Percentiles rank a stretch among this genome's conserved stretches.
These are phyloP conservation scores for Globisporangium splendens DNA, from an alignment of 352 stramenopile species.

Conservation along the genomic window DNA sequence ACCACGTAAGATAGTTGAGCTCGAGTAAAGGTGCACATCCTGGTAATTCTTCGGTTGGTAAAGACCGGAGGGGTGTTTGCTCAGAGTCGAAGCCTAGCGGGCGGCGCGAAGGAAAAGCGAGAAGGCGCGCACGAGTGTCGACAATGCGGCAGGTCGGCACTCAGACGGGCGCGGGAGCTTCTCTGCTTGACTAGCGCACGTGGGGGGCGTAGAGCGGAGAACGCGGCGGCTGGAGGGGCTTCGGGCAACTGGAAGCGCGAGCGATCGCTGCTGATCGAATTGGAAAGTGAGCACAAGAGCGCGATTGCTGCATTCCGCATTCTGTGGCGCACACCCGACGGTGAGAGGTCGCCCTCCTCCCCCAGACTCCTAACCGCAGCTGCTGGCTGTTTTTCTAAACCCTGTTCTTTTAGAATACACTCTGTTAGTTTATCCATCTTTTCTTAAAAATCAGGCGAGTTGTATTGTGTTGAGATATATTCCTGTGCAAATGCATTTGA, in stretches of 20 bases:
- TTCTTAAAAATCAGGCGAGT: no score
- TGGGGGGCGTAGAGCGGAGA: neutral
- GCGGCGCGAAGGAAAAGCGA: constrained; percentile 38
- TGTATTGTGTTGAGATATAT: neutral
- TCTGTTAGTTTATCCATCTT: no score
- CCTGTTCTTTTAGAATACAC: no score
- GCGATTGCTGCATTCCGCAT: neutral
- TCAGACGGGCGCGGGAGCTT: constrained; percentile 10
- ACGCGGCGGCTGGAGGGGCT: constrained; percentile 7
- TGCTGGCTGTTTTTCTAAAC: no score
- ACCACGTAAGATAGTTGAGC: constrained; percentile 15
- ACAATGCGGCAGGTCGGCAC: constrained; percentile 5
- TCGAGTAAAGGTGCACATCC: constrained; percentile 23
- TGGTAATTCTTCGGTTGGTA: constrained; percentile 38
- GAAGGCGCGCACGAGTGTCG: constrained; percentile 24
- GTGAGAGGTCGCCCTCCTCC: neutral
- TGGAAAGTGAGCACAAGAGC: neutral
- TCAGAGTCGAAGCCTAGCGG: constrained; percentile 23
- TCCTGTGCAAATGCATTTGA: neutral
- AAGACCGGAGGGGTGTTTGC: constrained; percentile 28
- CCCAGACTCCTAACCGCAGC: neutral
- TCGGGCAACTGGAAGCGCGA: constrained; percentile 2
- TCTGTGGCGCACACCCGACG: neutral
- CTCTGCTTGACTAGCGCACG: constrained; percentile 16
- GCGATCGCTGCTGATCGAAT: constrained; percentile 2